These are phyloP conservation scores for Ailanthus altissimus DNA, from an alignment of 345 rosid species.

Conservation along the genomic window DNA sequence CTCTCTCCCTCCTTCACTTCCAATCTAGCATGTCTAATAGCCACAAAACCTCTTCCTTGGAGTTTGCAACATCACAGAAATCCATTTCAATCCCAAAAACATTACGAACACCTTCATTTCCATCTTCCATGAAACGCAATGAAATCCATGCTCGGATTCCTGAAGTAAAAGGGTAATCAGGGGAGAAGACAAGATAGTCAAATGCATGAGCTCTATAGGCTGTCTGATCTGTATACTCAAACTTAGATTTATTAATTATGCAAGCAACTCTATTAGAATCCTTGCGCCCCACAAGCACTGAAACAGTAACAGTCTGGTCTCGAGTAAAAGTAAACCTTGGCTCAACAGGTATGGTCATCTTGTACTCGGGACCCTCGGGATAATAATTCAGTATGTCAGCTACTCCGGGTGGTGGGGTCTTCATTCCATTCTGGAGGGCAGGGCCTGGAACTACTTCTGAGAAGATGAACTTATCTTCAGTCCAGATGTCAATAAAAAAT, in stretches of 20 bases:
- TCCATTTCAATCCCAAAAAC: slow-evolving; percentile 91
- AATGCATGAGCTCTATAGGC: slow-evolving; percentile 74
- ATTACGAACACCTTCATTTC: slow-evolving; percentile 53
- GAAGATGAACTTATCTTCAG: slow-evolving; percentile 62
- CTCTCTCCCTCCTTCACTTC: slow-evolving; percentile 56
- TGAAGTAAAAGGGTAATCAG: slow-evolving; percentile 71
- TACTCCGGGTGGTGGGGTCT: slow-evolving; percentile 47
- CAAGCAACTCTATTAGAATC: slow-evolving; percentile 74
- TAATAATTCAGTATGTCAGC: slow-evolving; percentile 49
- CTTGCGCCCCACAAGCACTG: slow-evolving; percentile 72
- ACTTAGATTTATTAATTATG: slow-evolving; percentile 59
- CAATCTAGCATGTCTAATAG: slow-evolving; percentile 91
- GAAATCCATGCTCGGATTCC: slow-evolving; percentile 88
- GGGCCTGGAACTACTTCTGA: slow-evolving; percentile 79
- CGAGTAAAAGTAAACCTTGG: slow-evolving; percentile 63
- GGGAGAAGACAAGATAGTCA: slow-evolving; percentile 80
- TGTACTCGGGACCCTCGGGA: slow-evolving; percentile 55
- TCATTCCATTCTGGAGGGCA: slow-evolving; percentile 58
- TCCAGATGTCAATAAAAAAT: slow-evolving; percentile 87
- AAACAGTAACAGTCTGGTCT: slow-evolving; percentile 59
- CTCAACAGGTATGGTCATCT: slow-evolving; percentile 77
- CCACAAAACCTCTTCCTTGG: slow-evolving; percentile 91
- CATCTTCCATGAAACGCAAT: slow-evolving; percentile 69
- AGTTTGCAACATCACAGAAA: slow-evolving; percentile 76
- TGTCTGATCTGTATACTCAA: slow-evolving; percentile 73